Evolutionary conservation across 257 asterid genomes (phyloP), one percentile per base, ranked within the genome.

Genomic region (Agastache rugosa): DNA sequence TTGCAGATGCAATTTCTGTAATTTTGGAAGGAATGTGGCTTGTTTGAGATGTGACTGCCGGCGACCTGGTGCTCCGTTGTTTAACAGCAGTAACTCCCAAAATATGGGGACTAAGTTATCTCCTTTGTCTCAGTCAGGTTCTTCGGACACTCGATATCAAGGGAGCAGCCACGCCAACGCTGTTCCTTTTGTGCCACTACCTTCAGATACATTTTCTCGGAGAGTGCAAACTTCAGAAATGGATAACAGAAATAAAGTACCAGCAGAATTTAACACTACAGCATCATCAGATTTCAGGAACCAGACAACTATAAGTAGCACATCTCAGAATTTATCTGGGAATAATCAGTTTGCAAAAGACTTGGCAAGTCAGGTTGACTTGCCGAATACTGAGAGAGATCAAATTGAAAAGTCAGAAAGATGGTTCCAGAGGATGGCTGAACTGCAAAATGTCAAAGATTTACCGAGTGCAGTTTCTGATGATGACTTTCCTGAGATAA

Each of bases 11-110:
- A 82, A 75, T 80, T 94, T 94, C 88, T 89, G 64, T 68, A 94
- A 94, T 74, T 85, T 88, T 54, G 97, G 97, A 71, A 87, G 90
- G 79, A 94, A 90, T 84, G 12, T 53, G 55, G 90, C 73, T 72
- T 94, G 99, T 87, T 81, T 94, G 73, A 89, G 91, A 90, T 92
- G 99, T 6, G 92, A 94, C 80, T 79, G 87, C 75, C 81, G 82
- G 72, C 76, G 87, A 63, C 93, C 94, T 48, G 90, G 92, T 61
- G 83, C 76, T 65, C 87, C 85, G 27, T 66, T 79, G 63, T 72
- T 75, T 31, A 78, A 73, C 54, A 67, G 55, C 73, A 51, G 55
- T 31, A 79, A 65, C 72, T 83, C 92, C 19, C 72, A 55, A 31
- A 76, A 70, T 67, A 63, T 63, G 25, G 86, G 69, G 34, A 67